Evolutionary conservation across 768 basidiomycete genomes (phyloP), one percentile per base, ranked within the genome.

Genomic region (Boletus sensibilis): DNA sequence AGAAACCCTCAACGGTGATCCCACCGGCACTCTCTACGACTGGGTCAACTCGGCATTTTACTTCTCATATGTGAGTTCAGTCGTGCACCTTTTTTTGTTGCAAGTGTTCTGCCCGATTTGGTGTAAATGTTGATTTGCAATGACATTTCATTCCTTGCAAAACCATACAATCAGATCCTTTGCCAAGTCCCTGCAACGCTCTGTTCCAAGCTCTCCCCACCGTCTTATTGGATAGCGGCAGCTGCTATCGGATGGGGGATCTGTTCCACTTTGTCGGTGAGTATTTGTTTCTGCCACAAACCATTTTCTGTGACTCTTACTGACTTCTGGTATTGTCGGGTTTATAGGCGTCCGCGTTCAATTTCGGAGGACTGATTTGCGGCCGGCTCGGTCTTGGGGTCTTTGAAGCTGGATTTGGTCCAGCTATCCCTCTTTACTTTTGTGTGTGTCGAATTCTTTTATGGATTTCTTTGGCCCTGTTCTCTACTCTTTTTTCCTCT

Each of bases 21-120:
- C 79, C 2, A 83, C 82, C 0, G 89, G 90, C 1, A 58, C 75
- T 33, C 75, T 83, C 18, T 91, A 83, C 65, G 83, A 88, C 66
- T 91, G 88, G 90, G 73, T 87, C 40, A 87, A 82, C 61, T 89
- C 88, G 1, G 79, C 78, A 6, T 92, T 92, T 73, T 92, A 85
- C 75, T 85, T 92, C 64, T 81, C 90, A 58, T 92, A 91, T 63
- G 88, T 86, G 55, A 55, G 81, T 73, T 37, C 7, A 20, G 1
- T 25, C 23, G 13, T 34, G 23, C 16, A 31, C 1, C 25, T 50
- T 43, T 31, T 37, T 10, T 27, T 53, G 7, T 21, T 11, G 16
- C 25, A 23, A 38, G 2, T 10, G 47, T 16, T 34, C 43, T 23
- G 7, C 23, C 29, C 33, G 35, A 31, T 13, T 39, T 31, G 41